A percentile compares a stretch with the other conserved stretches of the same genome.
Conservation (phyloP, 176 grass and related monocot genomes). For the Zizania latifolia region DNA sequence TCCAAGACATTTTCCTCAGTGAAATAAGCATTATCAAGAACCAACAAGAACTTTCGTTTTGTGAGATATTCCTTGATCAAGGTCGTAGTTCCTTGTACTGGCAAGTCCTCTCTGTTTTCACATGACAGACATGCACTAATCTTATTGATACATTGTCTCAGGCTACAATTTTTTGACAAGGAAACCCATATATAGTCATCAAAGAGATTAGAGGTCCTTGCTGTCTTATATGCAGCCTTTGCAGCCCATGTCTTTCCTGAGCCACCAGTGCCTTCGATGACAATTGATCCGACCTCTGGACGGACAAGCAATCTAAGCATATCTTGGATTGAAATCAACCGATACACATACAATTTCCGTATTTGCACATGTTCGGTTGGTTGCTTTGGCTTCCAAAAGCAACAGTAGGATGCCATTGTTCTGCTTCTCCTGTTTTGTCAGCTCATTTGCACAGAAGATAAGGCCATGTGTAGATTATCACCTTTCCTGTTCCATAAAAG, state of each 20-base stretch:
- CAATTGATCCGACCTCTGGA: neutral
- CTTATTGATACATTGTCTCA: constrained; percentile 2
- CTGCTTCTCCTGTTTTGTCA: neutral
- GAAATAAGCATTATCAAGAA: constrained; percentile 47
- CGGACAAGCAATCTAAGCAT: neutral
- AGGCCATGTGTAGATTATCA: no score
- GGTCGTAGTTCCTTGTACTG: neutral
- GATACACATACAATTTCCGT: no score
- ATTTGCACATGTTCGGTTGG: no score
- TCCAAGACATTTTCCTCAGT: constrained; percentile 16
- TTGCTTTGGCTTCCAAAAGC: neutral
- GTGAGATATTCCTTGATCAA: constrained; percentile 8
- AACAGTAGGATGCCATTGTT: constrained; percentile 3
- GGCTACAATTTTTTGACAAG: neutral
- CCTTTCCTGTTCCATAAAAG: neutral
- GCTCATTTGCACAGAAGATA: neutral
- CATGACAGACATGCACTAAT: constrained; percentile 1
- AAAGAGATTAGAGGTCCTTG: neutral
- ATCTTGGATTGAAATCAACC: neutral
- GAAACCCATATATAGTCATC: constrained; percentile 22
- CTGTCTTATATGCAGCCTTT: neutral
- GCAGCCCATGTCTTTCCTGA: constrained; percentile 37
- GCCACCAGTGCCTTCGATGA: constrained; percentile 15
- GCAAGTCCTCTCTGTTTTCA: neutral
- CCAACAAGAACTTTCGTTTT: constrained; percentile 6